These are phyloP conservation scores for Biancaea sappan DNA, from an alignment of 306 rosid genomes.

Conservation along the genomic window DNA sequence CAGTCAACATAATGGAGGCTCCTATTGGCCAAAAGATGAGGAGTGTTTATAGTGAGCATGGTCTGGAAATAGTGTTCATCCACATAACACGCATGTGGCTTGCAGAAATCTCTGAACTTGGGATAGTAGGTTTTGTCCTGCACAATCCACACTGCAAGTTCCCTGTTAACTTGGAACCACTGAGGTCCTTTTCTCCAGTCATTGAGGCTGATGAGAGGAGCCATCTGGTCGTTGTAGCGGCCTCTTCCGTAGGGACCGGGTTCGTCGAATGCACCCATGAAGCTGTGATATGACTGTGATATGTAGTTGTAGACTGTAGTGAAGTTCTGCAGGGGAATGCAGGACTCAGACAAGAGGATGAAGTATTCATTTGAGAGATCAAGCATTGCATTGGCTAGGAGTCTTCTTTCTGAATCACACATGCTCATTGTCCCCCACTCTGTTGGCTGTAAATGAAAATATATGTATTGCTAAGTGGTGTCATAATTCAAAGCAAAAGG, in stretches of 20 bases:
- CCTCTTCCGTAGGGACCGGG: constrained; percentile 91
- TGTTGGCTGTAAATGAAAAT: constrained; percentile 58
- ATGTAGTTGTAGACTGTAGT: constrained; percentile 68
- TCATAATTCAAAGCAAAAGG: too few species aligned
- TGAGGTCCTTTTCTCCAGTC: constrained; percentile 96
- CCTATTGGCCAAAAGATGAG: constrained; percentile 81
- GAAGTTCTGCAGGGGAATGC: constrained; percentile 90
- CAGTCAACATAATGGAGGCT: constrained; percentile 89
- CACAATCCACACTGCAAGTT: constrained; percentile 70
- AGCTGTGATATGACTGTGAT: constrained; percentile 75
- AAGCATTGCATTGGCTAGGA: constrained; percentile 88
- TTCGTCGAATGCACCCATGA: constrained; percentile 87
- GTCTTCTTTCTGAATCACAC: constrained; percentile 97
- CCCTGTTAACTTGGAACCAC: constrained; percentile 83
- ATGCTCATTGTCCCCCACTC: constrained; percentile 97
- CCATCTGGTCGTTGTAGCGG: constrained; percentile 73
- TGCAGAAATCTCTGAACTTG: constrained; percentile 70
- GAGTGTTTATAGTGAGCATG: constrained; percentile 69
- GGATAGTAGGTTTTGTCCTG: constrained; percentile 72
- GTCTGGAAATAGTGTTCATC: constrained; percentile 98
- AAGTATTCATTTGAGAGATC: constrained; percentile 95
- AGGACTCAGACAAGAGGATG: constrained; percentile 85
- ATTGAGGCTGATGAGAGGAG: constrained; percentile 72
- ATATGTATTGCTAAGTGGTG: constrained; percentile 15
- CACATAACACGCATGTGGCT: constrained; percentile 79